Evolutionary conservation across 371 early-diverging fungal species (phyloP).

Genomic region (Mucor saturninus): DNA sequence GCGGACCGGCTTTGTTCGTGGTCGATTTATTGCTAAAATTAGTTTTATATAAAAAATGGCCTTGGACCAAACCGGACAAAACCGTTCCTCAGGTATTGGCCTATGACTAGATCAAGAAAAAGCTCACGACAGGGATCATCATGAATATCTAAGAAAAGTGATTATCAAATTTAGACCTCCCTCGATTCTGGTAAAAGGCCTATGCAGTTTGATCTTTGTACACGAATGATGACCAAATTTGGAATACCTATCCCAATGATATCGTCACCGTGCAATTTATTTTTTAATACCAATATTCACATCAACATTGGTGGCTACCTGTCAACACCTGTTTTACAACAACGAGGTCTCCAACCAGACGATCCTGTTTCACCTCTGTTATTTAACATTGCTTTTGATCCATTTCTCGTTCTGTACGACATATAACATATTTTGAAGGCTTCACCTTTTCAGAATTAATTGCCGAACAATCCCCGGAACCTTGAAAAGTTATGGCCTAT

Average conservation of each 20-base stretch:
- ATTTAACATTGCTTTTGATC: slow-evolving; percentile 30
- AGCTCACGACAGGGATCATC: slow-evolving; percentile 24
- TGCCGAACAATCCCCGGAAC: no score
- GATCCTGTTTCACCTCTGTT: slow-evolving; percentile 27
- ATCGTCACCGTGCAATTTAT: slow-evolving; percentile 5
- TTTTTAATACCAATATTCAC: slow-evolving; percentile 1
- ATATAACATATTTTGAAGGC: neutral
- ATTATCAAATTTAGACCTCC: no score
- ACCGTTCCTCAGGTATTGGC: neutral
- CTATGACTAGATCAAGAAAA: slow-evolving; percentile 3
- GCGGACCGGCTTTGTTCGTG: slow-evolving; percentile 14
- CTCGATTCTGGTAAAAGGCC: no score
- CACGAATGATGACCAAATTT: slow-evolving; percentile 1
- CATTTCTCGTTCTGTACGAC: slow-evolving; percentile 10
- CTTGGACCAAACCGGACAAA: neutral
- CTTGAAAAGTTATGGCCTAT: no score
- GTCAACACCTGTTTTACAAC: slow-evolving; percentile 1
- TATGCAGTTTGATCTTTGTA: no score
- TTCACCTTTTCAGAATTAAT: neutral
- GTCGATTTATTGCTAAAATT: slow-evolving; percentile 19
- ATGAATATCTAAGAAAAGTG: slow-evolving; percentile 12
- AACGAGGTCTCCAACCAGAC: slow-evolving; percentile 22
- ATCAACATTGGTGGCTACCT: neutral
- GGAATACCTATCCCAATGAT: slow-evolving; percentile 10
- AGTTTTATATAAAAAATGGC: neutral